Evolutionary conservation across 129 eudicot species (phyloP), one percentile per base, ranked within the genome.

Genomic region (Arctium minus): DNA sequence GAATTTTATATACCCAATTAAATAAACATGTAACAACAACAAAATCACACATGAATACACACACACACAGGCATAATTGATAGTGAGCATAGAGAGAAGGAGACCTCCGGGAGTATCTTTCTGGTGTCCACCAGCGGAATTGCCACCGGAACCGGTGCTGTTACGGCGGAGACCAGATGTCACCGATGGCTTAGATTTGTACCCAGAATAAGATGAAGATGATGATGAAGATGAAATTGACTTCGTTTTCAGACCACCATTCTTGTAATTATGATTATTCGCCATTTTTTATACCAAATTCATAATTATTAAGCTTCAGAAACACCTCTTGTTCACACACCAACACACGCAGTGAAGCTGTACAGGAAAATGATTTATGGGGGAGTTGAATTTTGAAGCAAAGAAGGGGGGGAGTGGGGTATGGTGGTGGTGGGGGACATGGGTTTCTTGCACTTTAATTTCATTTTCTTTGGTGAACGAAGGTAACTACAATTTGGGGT

Each of bases 131-230:
- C 85, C 64, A 29, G 81, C 40, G n/a, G 90, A 78, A 80, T 69
- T 77, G 15, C 76, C 76, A 68, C 50, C 46, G 1, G 98, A 85
- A 68, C 91, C 96, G 15, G 96, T 86, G 88, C 91, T 85, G 82
- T 76, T 89, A 29, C 98, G 96, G 44, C 98, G 93, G 11, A 73
- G 85, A 64, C 77, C 82, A 31, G 95, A 86, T 7, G 85, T 71
- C 1, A 88, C 74, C 12, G 89, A 82, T 2, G 86, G 88, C 76
- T 91, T 92, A 30, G 97, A 90, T 85, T 89, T 94, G 48, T 82
- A 68, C 18, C 91, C 89, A 70, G 93, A 82, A 72, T 86, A 78
- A 42, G 4, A 60, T 60, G 68, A 82, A 17, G 90, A 86, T 11
- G 83, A 72, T n/a, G 90, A 82, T 18, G 93, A 80, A 4, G 93